These are phyloP conservation scores for Diplodia seriata DNA, from an alignment of 2,329 filamentous ascomycete species.

Conservation along the genomic window DNA sequence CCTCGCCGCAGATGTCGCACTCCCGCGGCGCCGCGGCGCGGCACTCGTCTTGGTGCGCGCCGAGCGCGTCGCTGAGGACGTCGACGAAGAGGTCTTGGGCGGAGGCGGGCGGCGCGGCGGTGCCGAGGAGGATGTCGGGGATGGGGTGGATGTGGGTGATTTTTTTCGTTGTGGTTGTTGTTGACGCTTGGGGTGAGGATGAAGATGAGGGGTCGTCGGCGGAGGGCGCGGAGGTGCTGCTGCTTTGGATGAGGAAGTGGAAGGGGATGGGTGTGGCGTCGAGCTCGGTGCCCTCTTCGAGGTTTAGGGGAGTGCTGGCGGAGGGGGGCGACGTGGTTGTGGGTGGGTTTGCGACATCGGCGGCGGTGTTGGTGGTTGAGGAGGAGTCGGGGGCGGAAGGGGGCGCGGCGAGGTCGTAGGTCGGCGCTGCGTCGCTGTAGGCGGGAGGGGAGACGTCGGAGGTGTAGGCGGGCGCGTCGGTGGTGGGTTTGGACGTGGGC, in stretches of 20 bases:
- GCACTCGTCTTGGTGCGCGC: constrained; percentile 6
- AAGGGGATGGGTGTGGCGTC: constrained; percentile 21
- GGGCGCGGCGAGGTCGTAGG: constrained; percentile 1
- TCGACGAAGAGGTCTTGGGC: constrained; percentile 23
- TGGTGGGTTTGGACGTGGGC: constrained; percentile 1
- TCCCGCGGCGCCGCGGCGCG: neutral
- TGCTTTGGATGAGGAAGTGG: constrained; percentile 24
- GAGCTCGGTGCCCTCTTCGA: neutral
- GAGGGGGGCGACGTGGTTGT: neutral
- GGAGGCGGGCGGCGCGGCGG: constrained; percentile 10
- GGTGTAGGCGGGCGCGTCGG: constrained; percentile 19
- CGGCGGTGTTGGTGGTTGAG: neutral
- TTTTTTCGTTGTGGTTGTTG: neutral
- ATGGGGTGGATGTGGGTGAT: constrained; percentile 21
- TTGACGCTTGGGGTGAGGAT: neutral
- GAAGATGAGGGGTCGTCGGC: neutral
- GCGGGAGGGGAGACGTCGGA: constrained; percentile 14
- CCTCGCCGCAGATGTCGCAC: constrained; percentile 22
- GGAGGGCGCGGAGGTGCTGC: neutral
- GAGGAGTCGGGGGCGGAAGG: neutral
- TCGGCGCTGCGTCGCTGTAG: constrained; percentile 12
- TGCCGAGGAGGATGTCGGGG: neutral
- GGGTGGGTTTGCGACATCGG: neutral
- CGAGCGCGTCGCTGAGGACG: neutral
- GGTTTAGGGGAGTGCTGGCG: neutral